These are phyloP conservation scores for Russula emetica DNA, from an alignment of 768 basidiomycete genomes.

Conservation along the genomic window DNA sequence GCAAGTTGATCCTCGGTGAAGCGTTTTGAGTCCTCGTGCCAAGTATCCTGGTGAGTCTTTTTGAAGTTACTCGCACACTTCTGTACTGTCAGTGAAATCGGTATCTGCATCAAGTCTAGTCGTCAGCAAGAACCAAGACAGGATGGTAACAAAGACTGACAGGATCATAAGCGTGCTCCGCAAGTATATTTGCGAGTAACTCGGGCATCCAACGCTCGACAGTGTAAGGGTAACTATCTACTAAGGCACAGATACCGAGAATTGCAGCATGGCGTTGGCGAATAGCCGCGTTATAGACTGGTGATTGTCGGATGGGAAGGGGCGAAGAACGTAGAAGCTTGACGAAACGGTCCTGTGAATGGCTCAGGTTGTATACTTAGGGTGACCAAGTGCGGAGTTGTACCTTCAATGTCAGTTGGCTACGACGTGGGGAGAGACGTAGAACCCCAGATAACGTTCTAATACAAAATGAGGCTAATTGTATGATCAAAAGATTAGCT, in stretches of 20 bases:
- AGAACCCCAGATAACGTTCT: slow-evolving; percentile 81
- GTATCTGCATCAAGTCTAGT: slow-evolving; percentile 46
- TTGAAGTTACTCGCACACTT: slow-evolving; percentile 78
- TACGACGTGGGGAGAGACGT: slow-evolving; percentile 73
- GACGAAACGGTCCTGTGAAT: slow-evolving; percentile 66
- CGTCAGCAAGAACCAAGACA: slow-evolving; percentile 13
- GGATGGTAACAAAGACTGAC: slow-evolving; percentile 34
- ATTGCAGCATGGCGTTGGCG: slow-evolving; percentile 87
- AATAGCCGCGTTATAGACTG: slow-evolving; percentile 63
- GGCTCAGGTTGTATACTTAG: slow-evolving; percentile 33
- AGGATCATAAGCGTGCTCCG: slow-evolving; percentile 83
- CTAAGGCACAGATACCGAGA: slow-evolving; percentile 87
- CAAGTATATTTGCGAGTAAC: slow-evolving; percentile 70
- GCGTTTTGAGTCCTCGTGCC: slow-evolving; percentile 82
- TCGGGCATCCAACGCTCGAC: slow-evolving; percentile 93
- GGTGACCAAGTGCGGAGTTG: slow-evolving; percentile 28
- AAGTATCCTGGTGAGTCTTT: slow-evolving; percentile 82
- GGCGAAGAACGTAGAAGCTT: slow-evolving; percentile 64
- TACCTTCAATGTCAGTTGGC: slow-evolving; percentile 69
- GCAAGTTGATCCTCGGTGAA: slow-evolving; percentile 84
- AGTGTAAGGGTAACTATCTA: slow-evolving; percentile 94
- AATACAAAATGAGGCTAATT: background rate
- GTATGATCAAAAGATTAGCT: background rate
- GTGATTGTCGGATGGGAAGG: slow-evolving; percentile 60
- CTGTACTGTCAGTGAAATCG: slow-evolving; percentile 79